phyloP scores from a whole-genome alignment of 495 filamentous ascomycete species.

The Podospora tetraspora region DNA sequence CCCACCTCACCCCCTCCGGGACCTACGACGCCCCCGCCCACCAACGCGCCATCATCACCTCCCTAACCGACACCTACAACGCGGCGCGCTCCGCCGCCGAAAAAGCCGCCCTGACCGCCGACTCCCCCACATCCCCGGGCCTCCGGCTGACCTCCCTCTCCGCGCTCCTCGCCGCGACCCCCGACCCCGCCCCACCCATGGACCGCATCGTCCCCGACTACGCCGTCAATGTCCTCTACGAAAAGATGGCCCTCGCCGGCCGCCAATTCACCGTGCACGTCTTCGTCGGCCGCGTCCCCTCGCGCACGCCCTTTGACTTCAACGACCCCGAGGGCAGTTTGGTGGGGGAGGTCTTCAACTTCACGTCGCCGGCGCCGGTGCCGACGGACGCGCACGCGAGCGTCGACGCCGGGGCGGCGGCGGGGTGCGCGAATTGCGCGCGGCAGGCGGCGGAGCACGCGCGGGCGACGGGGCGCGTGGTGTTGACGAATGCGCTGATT shows the following conservation, averaged over 20 bases:
- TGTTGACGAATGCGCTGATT: background rate
- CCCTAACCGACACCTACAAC: slow-evolving; percentile 1
- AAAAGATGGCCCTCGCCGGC: slow-evolving; percentile 4
- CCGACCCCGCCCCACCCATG: background rate
- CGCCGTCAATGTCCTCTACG: slow-evolving; percentile 3
- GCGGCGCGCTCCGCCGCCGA: background rate
- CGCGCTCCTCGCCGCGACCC: background rate
- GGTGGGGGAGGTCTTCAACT: slow-evolving; percentile 1
- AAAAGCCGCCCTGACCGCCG: background rate
- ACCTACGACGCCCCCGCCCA: background rate
- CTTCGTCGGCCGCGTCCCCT: background rate
- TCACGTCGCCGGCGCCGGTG: background rate
- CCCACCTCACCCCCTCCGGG: background rate
- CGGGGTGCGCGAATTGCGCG: background rate
- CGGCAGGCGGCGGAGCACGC: background rate
- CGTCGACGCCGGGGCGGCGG: background rate
- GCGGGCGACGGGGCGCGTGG: background rate
- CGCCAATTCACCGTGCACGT: background rate
- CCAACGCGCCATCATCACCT: background rate
- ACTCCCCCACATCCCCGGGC: background rate
- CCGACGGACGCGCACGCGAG: background rate
- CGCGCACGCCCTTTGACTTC: background rate
- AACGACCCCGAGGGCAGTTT: slow-evolving; percentile 1
- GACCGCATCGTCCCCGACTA: slow-evolving; percentile 1
- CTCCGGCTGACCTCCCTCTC: background rate